Evolutionary conservation across 768 basidiomycete species (phyloP), one percentile per base, ranked within the genome.

Genomic region (Erythrobasidium yunnanense): DNA sequence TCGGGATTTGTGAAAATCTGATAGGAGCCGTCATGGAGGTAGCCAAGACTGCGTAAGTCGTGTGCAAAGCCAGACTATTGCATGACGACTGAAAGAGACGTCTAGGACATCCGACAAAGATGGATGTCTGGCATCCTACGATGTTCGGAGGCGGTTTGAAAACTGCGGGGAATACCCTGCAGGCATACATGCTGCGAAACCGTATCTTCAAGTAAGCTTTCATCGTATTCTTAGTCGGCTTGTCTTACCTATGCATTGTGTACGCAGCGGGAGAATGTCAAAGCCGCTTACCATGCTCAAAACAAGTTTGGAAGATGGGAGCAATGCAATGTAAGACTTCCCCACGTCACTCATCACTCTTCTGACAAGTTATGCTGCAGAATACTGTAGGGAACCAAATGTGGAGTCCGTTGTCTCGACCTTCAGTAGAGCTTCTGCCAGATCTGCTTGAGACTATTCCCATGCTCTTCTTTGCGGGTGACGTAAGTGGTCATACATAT

Each of bases 111-210:
- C 88, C 57, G 87, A 83, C 4, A 78, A 80, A 68, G 76, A 81
- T 23, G 84, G 84, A 77, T 99, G 95, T 74, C 78, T 91, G 68
- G 97, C 96, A 74, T 83, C 95, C 34, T 99, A 99, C 71, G 95
- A 99, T 73, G 83, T 96, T 15, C 86, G 93, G 22, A 78, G 86
- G 20, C 84, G 87, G 62, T 92, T 96, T 73, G 81, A 81, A 13
- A 97, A 93, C 75, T 95, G 92, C 2, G 87, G 92, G 88, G 92
- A 91, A 77, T 99, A 91, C 91, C 93, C 92, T 5, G 84, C 85
- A 30, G 89, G 90, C 72, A 83, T 96, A 51, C 75, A 79, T 1
- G 81, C 83, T 47, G 78, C 96, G 4, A 86, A 84, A 13, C 77
- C 78, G 0, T 93, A 91, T 74, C 82, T 99, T 5, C 20, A 52